Conservation (phyloP, 1,284 basidiomycete genomes). For the Cutaneotrichosporon dermatis region DNA sequence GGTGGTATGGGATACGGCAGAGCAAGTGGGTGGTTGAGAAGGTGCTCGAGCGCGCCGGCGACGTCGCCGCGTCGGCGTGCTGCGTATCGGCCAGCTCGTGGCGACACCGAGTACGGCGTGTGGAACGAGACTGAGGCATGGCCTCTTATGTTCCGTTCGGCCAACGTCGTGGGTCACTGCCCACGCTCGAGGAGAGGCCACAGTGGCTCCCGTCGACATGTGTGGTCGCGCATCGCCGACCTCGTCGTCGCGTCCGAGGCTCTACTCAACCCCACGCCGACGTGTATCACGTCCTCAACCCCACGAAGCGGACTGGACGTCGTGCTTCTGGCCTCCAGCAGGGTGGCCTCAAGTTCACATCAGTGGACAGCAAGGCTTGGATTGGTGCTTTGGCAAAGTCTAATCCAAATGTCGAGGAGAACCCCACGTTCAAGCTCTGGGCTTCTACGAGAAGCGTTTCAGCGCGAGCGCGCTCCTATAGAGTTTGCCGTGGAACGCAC, state of each 20-base stretch:
- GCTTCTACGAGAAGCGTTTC: constrained; percentile 34
- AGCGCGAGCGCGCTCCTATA: constrained; percentile 28
- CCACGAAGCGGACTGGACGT: constrained; percentile 49
- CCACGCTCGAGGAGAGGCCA: constrained; percentile 51
- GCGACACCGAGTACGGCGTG: constrained; percentile 55
- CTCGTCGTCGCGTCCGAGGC: constrained; percentile 41
- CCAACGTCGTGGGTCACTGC: constrained; percentile 53
- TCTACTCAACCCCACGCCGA: constrained; percentile 4
- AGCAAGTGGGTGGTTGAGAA: constrained; percentile 63
- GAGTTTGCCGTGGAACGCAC: constrained; percentile 35
- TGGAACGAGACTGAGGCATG: constrained; percentile 62
- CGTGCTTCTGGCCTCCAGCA: constrained; percentile 62
- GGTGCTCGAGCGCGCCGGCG: constrained; percentile 46
- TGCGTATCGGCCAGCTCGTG: constrained; percentile 52
- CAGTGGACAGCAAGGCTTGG: constrained; percentile 62
- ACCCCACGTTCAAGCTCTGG: constrained; percentile 56
- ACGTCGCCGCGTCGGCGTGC: constrained; percentile 28
- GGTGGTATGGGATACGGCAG: constrained; percentile 56
- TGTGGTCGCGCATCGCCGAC: constrained; percentile 56
- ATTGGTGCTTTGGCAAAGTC: constrained; percentile 51
- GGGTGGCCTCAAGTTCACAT: constrained; percentile 66
- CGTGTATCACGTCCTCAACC: constrained; percentile 70
- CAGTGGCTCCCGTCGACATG: constrained; percentile 61
- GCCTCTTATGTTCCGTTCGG: constrained; percentile 50
- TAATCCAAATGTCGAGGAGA: constrained; percentile 50